Evolutionary conservation across 2,329 filamentous ascomycete species (phyloP).

Genomic region (Plectosphaerella sp.): DNA sequence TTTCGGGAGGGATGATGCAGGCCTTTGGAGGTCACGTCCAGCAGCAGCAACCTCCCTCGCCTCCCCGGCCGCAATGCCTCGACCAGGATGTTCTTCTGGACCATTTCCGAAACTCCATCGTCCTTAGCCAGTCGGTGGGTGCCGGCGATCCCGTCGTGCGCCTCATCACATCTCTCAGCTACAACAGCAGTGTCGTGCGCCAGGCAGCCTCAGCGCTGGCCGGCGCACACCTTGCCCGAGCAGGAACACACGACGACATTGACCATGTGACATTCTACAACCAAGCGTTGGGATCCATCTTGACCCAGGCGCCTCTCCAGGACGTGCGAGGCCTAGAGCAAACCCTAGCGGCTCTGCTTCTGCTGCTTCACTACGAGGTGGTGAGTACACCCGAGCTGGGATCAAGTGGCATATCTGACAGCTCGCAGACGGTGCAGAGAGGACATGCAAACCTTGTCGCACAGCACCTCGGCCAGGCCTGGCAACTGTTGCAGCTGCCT

Average conservation of each 20-base stretch:
- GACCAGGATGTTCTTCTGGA: slow-evolving; percentile 8
- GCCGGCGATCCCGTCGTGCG: slow-evolving; percentile 3
- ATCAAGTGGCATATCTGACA: neutral
- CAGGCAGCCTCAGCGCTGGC: slow-evolving; percentile 10
- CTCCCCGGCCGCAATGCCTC: neutral
- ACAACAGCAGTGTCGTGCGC: slow-evolving; percentile 8
- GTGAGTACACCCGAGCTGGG: neutral
- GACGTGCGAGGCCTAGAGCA: slow-evolving; percentile 10
- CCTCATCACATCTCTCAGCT: slow-evolving; percentile 6
- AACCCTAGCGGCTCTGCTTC: slow-evolving; percentile 7
- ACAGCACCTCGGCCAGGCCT: slow-evolving; percentile 8
- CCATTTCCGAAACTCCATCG: slow-evolving; percentile 6
- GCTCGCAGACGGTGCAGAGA: slow-evolving; percentile 6
- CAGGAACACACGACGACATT: slow-evolving; percentile 5
- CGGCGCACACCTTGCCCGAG: slow-evolving; percentile 8
- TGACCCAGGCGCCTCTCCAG: slow-evolving; percentile 3
- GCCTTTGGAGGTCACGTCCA: neutral
- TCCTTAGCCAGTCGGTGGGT: slow-evolving; percentile 2
- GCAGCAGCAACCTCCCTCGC: neutral
- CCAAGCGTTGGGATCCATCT: slow-evolving; percentile 4
- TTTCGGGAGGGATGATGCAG: neutral
- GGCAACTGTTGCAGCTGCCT: slow-evolving; percentile 6
- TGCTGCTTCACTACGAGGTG: slow-evolving; percentile 10
- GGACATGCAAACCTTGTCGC: slow-evolving; percentile 2
- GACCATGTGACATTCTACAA: slow-evolving; percentile 8